A percentile compares a stretch with the other conserved stretches of the same genome.
Evolutionary conservation across 1,284 basidiomycete species (phyloP).

Genomic region (Sanghuangporus sanghuang): DNA sequence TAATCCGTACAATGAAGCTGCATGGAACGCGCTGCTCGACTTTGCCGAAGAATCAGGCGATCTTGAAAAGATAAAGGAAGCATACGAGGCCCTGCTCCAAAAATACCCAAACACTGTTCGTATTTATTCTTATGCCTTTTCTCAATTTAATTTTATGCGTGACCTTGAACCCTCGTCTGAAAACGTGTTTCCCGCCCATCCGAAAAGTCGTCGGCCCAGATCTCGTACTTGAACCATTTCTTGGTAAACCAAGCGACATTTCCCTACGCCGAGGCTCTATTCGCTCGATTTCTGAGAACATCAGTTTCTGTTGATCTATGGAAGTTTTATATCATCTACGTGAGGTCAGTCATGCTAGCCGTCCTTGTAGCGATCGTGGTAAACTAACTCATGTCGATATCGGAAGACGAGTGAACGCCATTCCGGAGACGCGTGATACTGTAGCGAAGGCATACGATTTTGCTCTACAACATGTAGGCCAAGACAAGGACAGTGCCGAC

Average conservation of each 20-base stretch:
- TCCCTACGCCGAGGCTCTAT: conserved; percentile 70
- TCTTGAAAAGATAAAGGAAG: conserved; percentile 59
- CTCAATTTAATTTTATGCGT: conserved; percentile 3
- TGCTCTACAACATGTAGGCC: conserved; percentile 85
- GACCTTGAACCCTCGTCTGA: neutral
- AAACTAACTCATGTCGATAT: neutral
- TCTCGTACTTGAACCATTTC: conserved; percentile 80
- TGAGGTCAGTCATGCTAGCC: conserved; percentile 47
- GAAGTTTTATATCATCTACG: conserved; percentile 81
- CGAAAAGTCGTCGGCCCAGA: conserved; percentile 63
- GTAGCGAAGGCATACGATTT: conserved; percentile 93
- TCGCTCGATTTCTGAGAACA: conserved; percentile 75
- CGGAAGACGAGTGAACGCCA: conserved; percentile 47
- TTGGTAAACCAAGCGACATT: conserved; percentile 55
- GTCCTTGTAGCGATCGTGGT: neutral
- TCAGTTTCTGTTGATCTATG: conserved; percentile 85
- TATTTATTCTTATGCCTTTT: conserved; percentile 21
- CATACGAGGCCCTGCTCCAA: conserved; percentile 71
- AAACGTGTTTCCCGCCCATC: conserved; percentile 18
- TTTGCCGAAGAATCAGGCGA: conserved; percentile 64
- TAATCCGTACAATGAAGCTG: conserved; percentile 57
- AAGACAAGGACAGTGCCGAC: conserved; percentile 72
- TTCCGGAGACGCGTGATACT: conserved; percentile 58
- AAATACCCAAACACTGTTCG: conserved; percentile 77
- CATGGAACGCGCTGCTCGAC: conserved; percentile 64